Conservation (phyloP, 2,329 filamentous ascomycete species). For the Zarea fungicola region DNA sequence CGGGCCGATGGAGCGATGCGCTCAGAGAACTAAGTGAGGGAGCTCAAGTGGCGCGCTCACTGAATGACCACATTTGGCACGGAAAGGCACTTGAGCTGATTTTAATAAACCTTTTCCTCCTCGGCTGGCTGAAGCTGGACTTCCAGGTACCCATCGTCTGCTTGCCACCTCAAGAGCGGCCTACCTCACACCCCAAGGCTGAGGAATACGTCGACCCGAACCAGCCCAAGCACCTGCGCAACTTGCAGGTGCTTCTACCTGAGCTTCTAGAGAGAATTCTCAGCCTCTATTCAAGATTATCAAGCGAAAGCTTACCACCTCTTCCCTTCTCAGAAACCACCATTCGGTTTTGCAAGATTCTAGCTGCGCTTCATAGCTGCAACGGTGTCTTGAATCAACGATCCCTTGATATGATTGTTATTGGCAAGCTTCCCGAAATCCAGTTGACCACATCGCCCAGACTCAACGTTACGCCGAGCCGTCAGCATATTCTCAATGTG, state of each 20-base stretch:
- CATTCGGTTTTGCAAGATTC: conserved; percentile 66
- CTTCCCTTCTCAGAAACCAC: conserved; percentile 67
- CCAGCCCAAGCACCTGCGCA: conserved; percentile 49
- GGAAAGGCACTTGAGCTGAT: conserved; percentile 91
- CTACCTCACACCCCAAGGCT: conserved; percentile 27
- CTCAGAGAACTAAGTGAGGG: conserved; percentile 78
- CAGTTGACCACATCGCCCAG: conserved; percentile 47
- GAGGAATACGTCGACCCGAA: conserved; percentile 31
- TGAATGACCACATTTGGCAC: conserved; percentile 95
- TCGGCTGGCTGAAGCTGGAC: conserved; percentile 77
- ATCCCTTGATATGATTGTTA: conserved; percentile 60
- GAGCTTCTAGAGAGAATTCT: conserved; percentile 72
- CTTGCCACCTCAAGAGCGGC: conserved; percentile 43
- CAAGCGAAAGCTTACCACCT: conserved; percentile 64
- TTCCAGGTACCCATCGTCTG: conserved; percentile 67
- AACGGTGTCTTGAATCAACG: conserved; percentile 57
- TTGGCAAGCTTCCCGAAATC: conserved; percentile 51
- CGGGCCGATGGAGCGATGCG: conserved; percentile 86
- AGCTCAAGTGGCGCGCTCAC: conserved; percentile 67
- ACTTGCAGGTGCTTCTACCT: conserved; percentile 57
- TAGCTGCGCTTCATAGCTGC: conserved; percentile 61
- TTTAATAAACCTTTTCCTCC: conserved; percentile 72
- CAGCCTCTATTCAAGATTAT: conserved; percentile 66
- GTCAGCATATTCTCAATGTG: conserved; percentile 59
- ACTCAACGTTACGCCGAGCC: conserved; percentile 50